These are phyloP conservation scores for Aureobasidium pullulans DNA, from an alignment of 2,329 filamentous ascomycete species.

Conservation along the genomic window DNA sequence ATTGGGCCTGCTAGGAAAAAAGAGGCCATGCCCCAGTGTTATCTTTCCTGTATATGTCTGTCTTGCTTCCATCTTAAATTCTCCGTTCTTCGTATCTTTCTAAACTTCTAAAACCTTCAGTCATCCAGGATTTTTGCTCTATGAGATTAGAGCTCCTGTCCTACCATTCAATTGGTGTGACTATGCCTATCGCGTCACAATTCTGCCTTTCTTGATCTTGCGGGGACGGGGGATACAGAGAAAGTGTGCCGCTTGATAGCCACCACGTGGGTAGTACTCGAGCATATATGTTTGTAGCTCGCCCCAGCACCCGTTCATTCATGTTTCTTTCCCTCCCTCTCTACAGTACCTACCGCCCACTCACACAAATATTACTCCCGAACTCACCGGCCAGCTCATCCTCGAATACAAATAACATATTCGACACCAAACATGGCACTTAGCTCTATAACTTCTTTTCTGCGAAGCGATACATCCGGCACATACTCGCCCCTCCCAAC, in stretches of 20 bases:
- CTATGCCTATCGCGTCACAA: not conserved
- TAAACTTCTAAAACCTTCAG: no score
- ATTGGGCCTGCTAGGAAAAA: no score
- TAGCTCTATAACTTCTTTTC: not conserved
- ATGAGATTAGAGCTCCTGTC: not conserved
- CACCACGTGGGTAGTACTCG: not conserved
- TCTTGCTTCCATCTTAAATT: no score
- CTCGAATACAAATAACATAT: no score
- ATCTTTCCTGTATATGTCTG: no score
- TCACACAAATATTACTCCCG: not conserved
- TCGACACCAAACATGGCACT: not conserved
- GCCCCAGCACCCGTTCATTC: not conserved
- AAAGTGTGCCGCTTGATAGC: not conserved
- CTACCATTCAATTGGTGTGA: not conserved
- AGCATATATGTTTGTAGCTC: constrained; percentile 1
- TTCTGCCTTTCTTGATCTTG: not conserved
- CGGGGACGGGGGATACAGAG: constrained; percentile 4
- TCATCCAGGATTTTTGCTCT: no score
- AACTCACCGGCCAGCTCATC: not conserved
- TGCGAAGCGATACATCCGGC: not conserved
- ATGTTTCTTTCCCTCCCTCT: not conserved
- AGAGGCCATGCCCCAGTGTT: no score
- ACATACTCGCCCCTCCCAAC: constrained; percentile 6
- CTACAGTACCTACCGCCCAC: not conserved
- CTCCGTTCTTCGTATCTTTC: no score